Percentiles rank a stretch among this genome's conserved stretches.
phyloP scores from a whole-genome alignment of 441 rosid genomes.

The Adansonia grandidieri region DNA sequence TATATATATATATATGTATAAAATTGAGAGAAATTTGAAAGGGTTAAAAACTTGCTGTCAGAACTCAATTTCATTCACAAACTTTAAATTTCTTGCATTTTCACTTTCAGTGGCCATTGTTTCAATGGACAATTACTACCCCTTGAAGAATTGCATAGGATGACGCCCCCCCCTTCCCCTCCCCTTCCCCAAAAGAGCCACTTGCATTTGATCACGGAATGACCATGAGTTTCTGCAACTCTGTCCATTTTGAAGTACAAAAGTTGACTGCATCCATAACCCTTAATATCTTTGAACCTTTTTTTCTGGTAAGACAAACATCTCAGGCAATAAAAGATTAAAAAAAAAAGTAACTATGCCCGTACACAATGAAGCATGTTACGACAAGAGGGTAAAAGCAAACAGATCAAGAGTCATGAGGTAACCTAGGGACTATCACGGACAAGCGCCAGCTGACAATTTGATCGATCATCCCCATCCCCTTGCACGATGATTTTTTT shows the following conservation, averaged over 20 bases:
- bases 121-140: no score
- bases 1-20: no score
- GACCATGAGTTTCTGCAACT: neutral
- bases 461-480: neutral
- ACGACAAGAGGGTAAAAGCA: neutral
- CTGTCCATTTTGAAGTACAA: neutral
- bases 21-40: no score
- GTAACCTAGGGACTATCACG: neutral
- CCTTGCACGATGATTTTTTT: neutral
- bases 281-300: neutral
- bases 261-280: neutral
- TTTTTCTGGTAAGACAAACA: neutral
- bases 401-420: neutral
- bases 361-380: no score
- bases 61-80: no score
- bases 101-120: neutral
- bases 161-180: neutral
- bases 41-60: no score
- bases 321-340: no score
- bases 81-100: neutral
- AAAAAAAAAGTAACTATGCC: no score
- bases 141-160: neutral
- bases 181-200: neutral
- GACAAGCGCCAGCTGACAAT: slow-evolving; percentile 12
- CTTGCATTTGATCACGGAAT: neutral